These are phyloP conservation scores for Porcisia hertigi DNA, from an alignment of 208 protist genomes.

Conservation along the genomic window DNA sequence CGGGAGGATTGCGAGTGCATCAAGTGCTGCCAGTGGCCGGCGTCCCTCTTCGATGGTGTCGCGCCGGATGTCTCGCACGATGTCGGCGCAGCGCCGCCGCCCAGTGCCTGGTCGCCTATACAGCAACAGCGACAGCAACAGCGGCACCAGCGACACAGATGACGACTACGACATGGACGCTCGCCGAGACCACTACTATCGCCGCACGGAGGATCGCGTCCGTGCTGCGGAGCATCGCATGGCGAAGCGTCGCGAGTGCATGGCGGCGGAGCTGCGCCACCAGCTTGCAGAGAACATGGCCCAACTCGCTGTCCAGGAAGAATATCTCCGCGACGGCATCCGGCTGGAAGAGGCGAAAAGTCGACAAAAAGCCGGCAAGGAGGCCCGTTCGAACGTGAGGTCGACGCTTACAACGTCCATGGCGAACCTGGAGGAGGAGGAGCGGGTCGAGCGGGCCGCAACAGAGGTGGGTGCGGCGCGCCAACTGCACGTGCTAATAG, in stretches of 20 bases:
- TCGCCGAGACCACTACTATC: constrained; percentile 23
- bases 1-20: neutral
- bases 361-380: constrained; percentile 27
- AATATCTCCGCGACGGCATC: constrained; percentile 44
- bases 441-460: constrained; percentile 57
- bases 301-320: constrained; percentile 52
- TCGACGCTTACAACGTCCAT: constrained; percentile 14
- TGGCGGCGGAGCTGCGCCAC: constrained; percentile 35
- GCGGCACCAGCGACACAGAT: constrained; percentile 17
- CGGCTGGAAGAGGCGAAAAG: constrained; percentile 51
- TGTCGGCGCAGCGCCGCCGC: constrained; percentile 16
- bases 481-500: constrained; percentile 59
- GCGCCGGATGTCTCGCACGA: constrained; percentile 9
- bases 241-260: constrained; percentile 23
- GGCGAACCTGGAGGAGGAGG: constrained; percentile 46
- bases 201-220: constrained; percentile 32
- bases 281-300: constrained; percentile 49
- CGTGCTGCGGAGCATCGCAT: constrained; percentile 35
- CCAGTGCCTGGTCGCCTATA: neutral
- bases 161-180: constrained; percentile 10
- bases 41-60: constrained; percentile 3
- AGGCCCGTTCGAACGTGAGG: constrained; percentile 9
- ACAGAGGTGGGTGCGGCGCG: constrained; percentile 66
- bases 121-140: constrained; percentile 23
- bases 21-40: neutral